Evolutionary conservation across 2,329 filamentous ascomycete genomes (phyloP).

Genomic region (Exophiala calicioides): DNA sequence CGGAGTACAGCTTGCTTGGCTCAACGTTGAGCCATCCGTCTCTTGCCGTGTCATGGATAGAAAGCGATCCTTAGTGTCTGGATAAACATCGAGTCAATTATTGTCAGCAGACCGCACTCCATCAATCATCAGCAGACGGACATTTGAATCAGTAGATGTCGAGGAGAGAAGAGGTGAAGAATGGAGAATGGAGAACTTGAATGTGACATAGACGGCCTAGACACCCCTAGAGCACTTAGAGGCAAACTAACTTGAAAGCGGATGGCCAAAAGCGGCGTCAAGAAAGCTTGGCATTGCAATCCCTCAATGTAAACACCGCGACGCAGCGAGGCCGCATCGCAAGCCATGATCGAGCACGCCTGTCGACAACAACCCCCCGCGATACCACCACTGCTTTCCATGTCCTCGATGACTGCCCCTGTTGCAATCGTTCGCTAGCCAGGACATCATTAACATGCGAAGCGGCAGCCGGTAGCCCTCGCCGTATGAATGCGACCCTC

Average conservation of each 20-base stretch:
- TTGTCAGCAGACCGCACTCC: too few species aligned
- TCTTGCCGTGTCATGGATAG: too few species aligned
- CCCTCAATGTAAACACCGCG: not conserved
- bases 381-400: not conserved
- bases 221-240: too few species aligned
- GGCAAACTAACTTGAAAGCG: not conserved
- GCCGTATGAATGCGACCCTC: constrained; percentile 16
- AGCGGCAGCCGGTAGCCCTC: constrained; percentile 2
- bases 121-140: too few species aligned
- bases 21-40: too few species aligned
- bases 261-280: not conserved
- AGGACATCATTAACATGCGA: constrained; percentile 18
- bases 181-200: too few species aligned
- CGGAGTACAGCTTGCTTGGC: too few species aligned
- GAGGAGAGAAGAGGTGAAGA: too few species aligned
- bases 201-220: too few species aligned
- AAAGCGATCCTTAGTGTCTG: too few species aligned
- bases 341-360: not conserved
- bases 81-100: too few species aligned
- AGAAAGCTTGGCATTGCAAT: not conserved
- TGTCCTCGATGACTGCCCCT: not conserved
- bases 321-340: not conserved
- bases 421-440: constrained; percentile 11
- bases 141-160: too few species aligned
- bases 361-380: not conserved